These are phyloP conservation scores for Lasiodiplodia sp. DNA, from an alignment of 2,329 filamentous ascomycete species.

Conservation along the genomic window DNA sequence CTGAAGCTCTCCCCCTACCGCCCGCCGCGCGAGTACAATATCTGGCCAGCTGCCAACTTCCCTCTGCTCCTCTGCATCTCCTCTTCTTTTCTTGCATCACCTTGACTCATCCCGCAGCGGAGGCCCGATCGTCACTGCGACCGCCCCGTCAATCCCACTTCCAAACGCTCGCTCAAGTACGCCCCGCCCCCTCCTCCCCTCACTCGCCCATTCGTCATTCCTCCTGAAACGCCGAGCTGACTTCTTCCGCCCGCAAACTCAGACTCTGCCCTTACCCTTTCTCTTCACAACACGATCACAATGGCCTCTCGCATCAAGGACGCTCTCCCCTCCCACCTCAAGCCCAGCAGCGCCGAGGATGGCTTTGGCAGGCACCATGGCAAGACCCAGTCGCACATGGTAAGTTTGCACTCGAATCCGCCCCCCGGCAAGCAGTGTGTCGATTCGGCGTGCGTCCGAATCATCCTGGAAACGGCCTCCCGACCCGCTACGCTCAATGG, in stretches of 20 bases:
- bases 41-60: conserved; percentile 30
- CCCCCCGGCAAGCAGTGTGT: conserved; percentile 21
- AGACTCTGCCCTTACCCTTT: conserved; percentile 11
- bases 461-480: background rate
- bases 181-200: conserved; percentile 23
- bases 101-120: conserved; percentile 20
- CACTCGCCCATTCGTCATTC: conserved; percentile 25
- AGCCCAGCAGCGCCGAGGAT: conserved; percentile 60
- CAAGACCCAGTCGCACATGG: conserved; percentile 87
- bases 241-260: conserved; percentile 1
- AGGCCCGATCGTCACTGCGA: conserved; percentile 19
- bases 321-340: conserved; percentile 85
- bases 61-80: conserved; percentile 17
- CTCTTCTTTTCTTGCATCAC: conserved; percentile 15
- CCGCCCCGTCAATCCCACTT: conserved; percentile 15
- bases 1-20: conserved; percentile 27
- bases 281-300: conserved; percentile 35
- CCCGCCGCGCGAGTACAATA: conserved; percentile 28
- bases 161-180: conserved; percentile 26
- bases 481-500: conserved; percentile 12
- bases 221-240: conserved; percentile 24
- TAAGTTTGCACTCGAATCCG: conserved; percentile 57
- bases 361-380: conserved; percentile 73
- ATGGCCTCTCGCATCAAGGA: conserved; percentile 70
- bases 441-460: background rate